A percentile compares a stretch with the other conserved stretches of the same genome.
phyloP scores from a whole-genome alignment of 192 early-diverging fungal species.

The Spinellus fusiger region DNA sequence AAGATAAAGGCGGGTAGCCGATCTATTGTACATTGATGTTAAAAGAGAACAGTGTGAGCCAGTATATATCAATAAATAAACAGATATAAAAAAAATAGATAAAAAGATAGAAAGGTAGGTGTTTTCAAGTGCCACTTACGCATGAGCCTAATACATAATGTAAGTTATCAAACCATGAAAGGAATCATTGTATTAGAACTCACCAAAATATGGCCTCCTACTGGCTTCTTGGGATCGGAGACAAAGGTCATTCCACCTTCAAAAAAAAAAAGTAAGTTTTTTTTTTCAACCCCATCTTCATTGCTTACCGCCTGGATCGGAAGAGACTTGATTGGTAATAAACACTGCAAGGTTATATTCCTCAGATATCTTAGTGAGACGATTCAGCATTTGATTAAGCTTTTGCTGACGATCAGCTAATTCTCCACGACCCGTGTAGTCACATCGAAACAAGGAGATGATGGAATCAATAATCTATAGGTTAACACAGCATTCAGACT shows the following conservation, averaged over 20 bases:
- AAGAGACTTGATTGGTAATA: constrained; percentile 67
- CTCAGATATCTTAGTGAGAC: constrained; percentile 70
- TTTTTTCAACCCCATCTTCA: no score
- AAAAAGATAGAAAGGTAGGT: not conserved
- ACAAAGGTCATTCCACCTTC: constrained; percentile 64
- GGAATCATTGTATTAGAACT: not conserved
- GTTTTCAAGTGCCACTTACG: no score
- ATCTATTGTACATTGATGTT: constrained; percentile 29
- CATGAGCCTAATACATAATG: no score
- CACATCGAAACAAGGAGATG: constrained; percentile 76
- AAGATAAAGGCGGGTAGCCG: constrained; percentile 72
- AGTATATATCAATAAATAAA: not conserved
- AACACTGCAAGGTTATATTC: constrained; percentile 83
- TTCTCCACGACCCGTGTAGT: constrained; percentile 82
- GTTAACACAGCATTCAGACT: not conserved
- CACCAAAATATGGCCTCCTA: constrained; percentile 73
- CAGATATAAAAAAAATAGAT: not conserved
- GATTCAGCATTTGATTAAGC: constrained; percentile 66
- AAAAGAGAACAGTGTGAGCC: constrained; percentile 24
- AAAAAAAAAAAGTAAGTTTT: not conserved
- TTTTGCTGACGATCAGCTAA: constrained; percentile 82
- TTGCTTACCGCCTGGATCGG: constrained; percentile 35
- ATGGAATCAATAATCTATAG: constrained; percentile 70
- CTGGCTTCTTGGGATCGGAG: constrained; percentile 83
- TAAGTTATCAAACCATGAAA: not conserved